Base-by-base conservation (phyloP, 176 grass and related monocot species). In the Pharus latifolius region DNA sequence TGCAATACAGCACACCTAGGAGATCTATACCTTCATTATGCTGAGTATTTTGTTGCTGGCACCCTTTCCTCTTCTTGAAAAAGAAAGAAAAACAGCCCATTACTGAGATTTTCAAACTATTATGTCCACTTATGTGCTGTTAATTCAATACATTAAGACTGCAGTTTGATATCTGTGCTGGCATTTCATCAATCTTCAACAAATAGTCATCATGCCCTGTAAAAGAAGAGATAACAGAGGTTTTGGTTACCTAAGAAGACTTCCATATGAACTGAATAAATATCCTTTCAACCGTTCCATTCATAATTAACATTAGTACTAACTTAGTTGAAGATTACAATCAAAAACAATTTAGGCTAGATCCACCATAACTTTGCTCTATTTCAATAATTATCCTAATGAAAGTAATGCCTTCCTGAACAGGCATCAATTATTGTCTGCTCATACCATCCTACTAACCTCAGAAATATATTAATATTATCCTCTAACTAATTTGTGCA, bases 31-130 rank as follows among this genome's bases (percentile, higher is more conserved):
- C 88, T 84, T 80, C 70, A 63, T 78, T 63, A 41, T 48, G 58
- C 29, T 53, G 43, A 44, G 64, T 76, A 67, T 70, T 76, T 59
- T 74, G 46, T 60, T 81, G 80, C 7, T 65, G 50, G 1, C 33
- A 38, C 32, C 64, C 25, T 44, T 48, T 70, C 66, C 69, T 80
- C 18, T 58, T 74, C 45, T 82, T 82, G 41, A 74, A 25, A 45
- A 92, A 78, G 61, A 63, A 31, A 78, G 59, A 84, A 73, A 64
- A 88, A 56, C 88, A 92, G 73, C 77, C 62, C 88, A 92, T 91
- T 87, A 43, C 32, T 48, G 15, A 59, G 29, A 55, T 56, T 56
- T 47, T 48, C 18, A 56, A 63, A 70, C n/a, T 63, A 27, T 2
- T 65, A 67, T 56, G 37, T 42, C 11, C 5, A 22, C 24, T 30